Evolutionary conservation across 2,329 filamentous ascomycete species (phyloP), one percentile per base, ranked within the genome.

Genomic region (Escovopsis weberi): DNA sequence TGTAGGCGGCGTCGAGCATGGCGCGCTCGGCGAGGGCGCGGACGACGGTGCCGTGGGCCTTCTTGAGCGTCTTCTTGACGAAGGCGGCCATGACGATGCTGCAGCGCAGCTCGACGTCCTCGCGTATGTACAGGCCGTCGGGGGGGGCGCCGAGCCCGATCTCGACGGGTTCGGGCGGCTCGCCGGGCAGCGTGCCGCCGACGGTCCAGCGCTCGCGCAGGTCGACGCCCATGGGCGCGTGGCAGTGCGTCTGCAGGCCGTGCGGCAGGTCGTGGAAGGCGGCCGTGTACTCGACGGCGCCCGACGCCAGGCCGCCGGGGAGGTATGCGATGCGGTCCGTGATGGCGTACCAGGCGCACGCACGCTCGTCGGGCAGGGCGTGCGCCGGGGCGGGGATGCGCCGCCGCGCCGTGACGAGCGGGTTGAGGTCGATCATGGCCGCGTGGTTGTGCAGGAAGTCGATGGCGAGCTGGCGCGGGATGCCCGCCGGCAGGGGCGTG

Each of bases 361-460:
- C 66, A 46, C 70, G 74, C 64, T 94, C 86, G 51, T 91, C 84
- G 12, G 75, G 64, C 0, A 74, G 67, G 11, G 82, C 79, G 55
- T 79, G 72, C 23, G 69, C 55, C 0, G 85, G 85, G 2, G 84
- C 70, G 38, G 74, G 69, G 60, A 85, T 85, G 30, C 69, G 69
- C 50, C 79, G 72, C 44, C 84, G 74, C 47, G 82, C 78, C 48
- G 82, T 76, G 43, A 94, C 81, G 39, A 93, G 70, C 1, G 86
- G 86, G 59, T 93, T 94, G 44, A 94, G 68, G 56, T 89, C 81
- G 54, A 94, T 93, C 80, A 94, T 93, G 52, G 79, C 79, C 40
- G 71, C 59, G 62, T 93, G 85, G 59, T 82, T 72, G 59, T 86
- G 84, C 30, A 94, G 76, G 50, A 85, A 84, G 42, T 75, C 69